Base-by-base conservation (phyloP, 805 yeast species). In the Yamadazyma laniorum region DNA sequence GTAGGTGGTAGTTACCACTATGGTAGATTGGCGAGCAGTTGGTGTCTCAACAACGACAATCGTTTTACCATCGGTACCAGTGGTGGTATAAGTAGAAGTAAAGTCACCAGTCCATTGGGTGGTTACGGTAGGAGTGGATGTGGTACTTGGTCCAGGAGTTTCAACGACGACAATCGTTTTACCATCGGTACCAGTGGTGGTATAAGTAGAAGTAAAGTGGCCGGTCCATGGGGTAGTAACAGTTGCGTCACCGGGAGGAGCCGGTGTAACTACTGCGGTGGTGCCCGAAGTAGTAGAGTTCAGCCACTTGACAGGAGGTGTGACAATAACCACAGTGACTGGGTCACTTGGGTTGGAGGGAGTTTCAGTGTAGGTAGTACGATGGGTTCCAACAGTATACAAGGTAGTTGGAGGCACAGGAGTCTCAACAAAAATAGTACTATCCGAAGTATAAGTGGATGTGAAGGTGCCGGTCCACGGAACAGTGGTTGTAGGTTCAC, bases 161-260 rank as follows among this genome's bases (percentile, higher is more conserved):
- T 29, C 32, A 15, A 29, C 18, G 15, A 29, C 32, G 6, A 29
- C 21, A 16, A 18, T 29, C 15, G 32, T 16, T 7, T 29, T 18
- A 29, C 32, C 32, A 29, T 29, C 23, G 23, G 23, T 21, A 6
- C 23, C 23, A 21, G 23, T 21, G 6, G 23, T 21, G 23, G 23
- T 21, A 16, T 29, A 29, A n/a, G 32, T 29, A 6, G 32, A 16
- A 18, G 32, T 29, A n/a, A 16, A 11, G 7, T 6, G n/a, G 12
- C 32, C 32, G n/a, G 32, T 29, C 32, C 32, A 29, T 29, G 32
- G 32, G 18, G 32, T 29, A 29, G 32, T 29, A 26, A 26, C 12
- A 14, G 32, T 9, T n/a, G n/a, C n/a, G n/a, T n/a, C n/a, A 21
- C 23, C 9, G 6, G 23, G 9, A 7, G 23, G 9, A 21, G 23